Evolutionary conservation across 1,284 basidiomycete species (phyloP).

Genomic region (Fomitopsis palustris): DNA sequence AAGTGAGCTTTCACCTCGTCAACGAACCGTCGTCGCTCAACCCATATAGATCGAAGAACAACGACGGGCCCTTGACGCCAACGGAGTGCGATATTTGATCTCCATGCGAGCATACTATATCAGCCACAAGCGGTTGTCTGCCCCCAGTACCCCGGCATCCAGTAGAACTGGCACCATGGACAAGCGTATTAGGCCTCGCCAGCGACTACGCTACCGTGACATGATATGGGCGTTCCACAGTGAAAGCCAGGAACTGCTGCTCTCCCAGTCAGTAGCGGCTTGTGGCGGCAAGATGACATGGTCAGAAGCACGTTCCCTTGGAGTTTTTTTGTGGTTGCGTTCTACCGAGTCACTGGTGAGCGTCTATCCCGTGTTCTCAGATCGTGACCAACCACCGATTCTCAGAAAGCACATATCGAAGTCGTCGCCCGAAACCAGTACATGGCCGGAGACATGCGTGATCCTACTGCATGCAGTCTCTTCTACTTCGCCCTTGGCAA

Average conservation of each 20-base stretch:
- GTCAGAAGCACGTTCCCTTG: constrained; percentile 82
- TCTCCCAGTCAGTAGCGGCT: constrained; percentile 67
- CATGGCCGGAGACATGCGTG: constrained; percentile 79
- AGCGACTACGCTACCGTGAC: constrained; percentile 84
- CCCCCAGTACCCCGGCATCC: constrained; percentile 43
- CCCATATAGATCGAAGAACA: constrained; percentile 76
- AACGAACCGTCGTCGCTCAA: background rate
- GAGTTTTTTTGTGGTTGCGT: constrained; percentile 86
- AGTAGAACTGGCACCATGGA: constrained; percentile 30
- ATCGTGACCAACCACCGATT: background rate
- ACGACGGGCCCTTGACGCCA: constrained; percentile 80
- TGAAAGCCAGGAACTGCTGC: constrained; percentile 82
- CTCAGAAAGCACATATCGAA: constrained; percentile 79
- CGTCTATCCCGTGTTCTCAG: background rate
- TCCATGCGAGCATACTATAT: constrained; percentile 85
- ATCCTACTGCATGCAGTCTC: constrained; percentile 87
- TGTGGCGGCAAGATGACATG: constrained; percentile 85
- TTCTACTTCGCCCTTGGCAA: constrained; percentile 96
- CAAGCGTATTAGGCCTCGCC: constrained; percentile 49
- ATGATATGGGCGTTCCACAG: constrained; percentile 96
- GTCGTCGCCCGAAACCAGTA: constrained; percentile 92
- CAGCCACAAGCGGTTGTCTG: constrained; percentile 57
- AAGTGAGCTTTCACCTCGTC: constrained; percentile 47
- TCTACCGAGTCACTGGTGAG: constrained; percentile 72
- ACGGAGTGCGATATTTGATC: constrained; percentile 87